Conservation (phyloP, 2,329 filamentous ascomycete genomes). For the Incumbomyces lentus region DNA sequence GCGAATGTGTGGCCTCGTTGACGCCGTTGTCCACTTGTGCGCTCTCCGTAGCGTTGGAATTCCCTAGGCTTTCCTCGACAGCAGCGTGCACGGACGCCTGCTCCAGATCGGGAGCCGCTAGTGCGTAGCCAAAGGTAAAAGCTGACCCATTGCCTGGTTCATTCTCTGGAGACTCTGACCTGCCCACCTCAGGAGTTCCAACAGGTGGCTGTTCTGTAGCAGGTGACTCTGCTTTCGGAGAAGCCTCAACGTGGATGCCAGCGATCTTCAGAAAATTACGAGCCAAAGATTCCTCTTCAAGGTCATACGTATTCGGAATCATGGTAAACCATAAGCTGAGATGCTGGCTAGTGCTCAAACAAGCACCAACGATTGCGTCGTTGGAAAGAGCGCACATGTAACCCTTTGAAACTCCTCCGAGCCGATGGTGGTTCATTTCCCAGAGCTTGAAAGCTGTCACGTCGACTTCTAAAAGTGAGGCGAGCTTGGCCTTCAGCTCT, state of each 20-base stretch:
- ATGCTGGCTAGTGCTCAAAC: slow-evolving; percentile 4
- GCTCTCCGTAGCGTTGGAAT: background rate
- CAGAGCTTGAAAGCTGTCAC: slow-evolving; percentile 11
- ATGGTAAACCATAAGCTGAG: slow-evolving; percentile 18
- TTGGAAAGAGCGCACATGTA: slow-evolving; percentile 9
- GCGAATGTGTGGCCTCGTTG: no score
- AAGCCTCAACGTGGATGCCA: background rate
- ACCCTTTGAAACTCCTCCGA: slow-evolving; percentile 12
- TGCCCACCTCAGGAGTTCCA: background rate
- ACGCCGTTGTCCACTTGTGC: no score
- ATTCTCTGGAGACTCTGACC: background rate
- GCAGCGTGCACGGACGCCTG: slow-evolving; percentile 17
- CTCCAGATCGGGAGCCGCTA: slow-evolving; percentile 13
- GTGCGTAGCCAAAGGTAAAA: background rate
- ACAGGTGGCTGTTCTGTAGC: background rate
- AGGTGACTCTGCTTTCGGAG: background rate
- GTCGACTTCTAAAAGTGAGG: slow-evolving; percentile 9
- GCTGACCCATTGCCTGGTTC: background rate
- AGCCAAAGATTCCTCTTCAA: slow-evolving; percentile 8
- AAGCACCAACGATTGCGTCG: slow-evolving; percentile 5
- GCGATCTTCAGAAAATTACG: background rate
- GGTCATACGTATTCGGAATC: slow-evolving; percentile 14
- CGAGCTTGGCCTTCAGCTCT: slow-evolving; percentile 13
- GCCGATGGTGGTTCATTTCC: slow-evolving; percentile 11
- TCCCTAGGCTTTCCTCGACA: slow-evolving; percentile 10